A percentile compares a stretch with the other conserved stretches of the same genome.
phyloP scores from a whole-genome alignment of 192 early-diverging fungal genomes.

The Globomyces pollinis-pini region DNA sequence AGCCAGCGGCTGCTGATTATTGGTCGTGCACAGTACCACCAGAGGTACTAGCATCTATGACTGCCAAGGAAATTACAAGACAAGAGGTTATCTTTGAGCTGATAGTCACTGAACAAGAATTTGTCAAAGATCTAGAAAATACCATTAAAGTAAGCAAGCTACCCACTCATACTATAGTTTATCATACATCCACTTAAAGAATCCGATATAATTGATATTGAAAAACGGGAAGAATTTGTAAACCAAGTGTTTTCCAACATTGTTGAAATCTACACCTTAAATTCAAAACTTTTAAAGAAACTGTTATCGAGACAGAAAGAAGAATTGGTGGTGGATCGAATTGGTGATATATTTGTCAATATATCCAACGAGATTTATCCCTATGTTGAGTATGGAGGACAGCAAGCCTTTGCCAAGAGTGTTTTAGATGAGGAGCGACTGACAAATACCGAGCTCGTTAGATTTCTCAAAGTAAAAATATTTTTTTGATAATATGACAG shows the following conservation, averaged over 20 bases:
- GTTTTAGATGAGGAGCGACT: conserved; percentile 66
- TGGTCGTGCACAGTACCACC: conserved; percentile 81
- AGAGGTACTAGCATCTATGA: conserved; percentile 60
- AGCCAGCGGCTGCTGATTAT: not conserved
- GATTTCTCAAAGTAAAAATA: conserved; percentile 62
- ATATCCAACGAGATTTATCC: conserved; percentile 64
- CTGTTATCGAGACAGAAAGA: conserved; percentile 35
- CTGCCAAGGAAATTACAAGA: conserved; percentile 69
- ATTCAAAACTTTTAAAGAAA: conserved; percentile 24
- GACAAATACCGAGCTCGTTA: conserved; percentile 40
- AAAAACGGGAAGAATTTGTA: conserved; percentile 61
- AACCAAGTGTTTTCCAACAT: conserved; percentile 47
- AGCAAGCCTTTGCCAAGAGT: conserved; percentile 75
- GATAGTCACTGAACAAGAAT: conserved; percentile 85
- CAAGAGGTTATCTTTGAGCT: conserved; percentile 93
- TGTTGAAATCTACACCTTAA: conserved; percentile 25
- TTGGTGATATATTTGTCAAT: conserved; percentile 79
- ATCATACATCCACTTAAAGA: conserved; percentile 25
- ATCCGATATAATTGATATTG: conserved; percentile 53
- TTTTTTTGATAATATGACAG: too few relatives aligned
- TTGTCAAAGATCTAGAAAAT: conserved; percentile 77
- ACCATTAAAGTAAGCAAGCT: not conserved
- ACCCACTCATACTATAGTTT: conserved; percentile 14
- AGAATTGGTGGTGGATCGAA: conserved; percentile 63
- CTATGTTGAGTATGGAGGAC: conserved; percentile 80